Conservation (phyloP, 352 stramenopile species). For the Pythium rhizo-oryzae region DNA sequence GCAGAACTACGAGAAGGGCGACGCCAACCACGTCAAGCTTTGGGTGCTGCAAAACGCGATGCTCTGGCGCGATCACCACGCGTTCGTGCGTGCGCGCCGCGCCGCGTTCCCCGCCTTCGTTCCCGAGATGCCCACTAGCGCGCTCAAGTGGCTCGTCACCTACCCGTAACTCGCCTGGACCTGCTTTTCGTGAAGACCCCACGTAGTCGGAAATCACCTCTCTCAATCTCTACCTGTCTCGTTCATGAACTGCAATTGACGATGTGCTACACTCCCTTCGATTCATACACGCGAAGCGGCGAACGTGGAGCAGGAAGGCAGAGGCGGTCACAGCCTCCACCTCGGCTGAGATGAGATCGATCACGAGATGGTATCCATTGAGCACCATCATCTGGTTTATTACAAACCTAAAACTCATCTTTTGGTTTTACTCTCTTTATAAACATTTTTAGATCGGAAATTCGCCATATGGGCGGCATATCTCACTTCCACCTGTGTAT, state of each 20-base stretch:
- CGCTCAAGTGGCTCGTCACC: not conserved
- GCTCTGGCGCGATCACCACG: slow-evolving; percentile 2
- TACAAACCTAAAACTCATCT: not conserved
- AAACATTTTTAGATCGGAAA: not conserved
- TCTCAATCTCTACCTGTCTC: too few species aligned
- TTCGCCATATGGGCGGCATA: not conserved
- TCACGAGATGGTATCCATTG: too few species aligned
- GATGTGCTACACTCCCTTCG: too few species aligned
- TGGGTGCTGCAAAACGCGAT: not conserved
- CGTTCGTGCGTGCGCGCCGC: not conserved
- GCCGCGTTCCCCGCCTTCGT: not conserved
- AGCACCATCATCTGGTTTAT: not conserved
- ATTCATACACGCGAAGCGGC: too few species aligned
- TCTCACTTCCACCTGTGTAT: not conserved
- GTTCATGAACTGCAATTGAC: too few species aligned
- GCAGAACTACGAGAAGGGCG: not conserved
- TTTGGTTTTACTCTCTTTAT: not conserved
- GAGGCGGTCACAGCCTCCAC: too few species aligned
- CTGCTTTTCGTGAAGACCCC: too few species aligned
- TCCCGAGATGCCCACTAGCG: not conserved
- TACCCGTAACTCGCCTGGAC: not conserved
- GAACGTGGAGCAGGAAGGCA: too few species aligned
- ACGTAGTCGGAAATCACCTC: too few species aligned
- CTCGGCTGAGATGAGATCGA: too few species aligned
- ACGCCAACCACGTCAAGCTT: not conserved